Evolutionary conservation across 2,329 filamentous ascomycete genomes (phyloP).

Genomic region (Neoscytalidium dimidiatum): DNA sequence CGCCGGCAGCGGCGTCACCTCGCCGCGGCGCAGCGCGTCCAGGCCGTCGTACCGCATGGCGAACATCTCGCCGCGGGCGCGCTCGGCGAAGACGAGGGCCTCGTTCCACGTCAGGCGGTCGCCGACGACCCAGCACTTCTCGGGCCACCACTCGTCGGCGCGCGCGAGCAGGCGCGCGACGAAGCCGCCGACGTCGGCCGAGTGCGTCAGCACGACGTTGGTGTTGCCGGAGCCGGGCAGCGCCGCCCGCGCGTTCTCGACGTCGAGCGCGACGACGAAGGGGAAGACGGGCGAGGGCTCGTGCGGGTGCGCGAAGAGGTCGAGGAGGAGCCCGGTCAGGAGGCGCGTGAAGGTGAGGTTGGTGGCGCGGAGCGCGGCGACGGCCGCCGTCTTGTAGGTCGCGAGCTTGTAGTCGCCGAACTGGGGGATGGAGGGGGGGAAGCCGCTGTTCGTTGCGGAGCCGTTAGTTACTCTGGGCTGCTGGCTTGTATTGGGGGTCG

Average conservation of each 20-base stretch:
- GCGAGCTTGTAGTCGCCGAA: neutral
- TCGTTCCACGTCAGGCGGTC: conserved; percentile 18
- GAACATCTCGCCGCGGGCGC: conserved; percentile 6
- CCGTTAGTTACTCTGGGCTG: no score
- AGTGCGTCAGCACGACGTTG: conserved; percentile 3
- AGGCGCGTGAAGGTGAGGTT: conserved; percentile 1
- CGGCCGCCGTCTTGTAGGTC: neutral
- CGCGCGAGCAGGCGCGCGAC: neutral
- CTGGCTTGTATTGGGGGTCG: no score
- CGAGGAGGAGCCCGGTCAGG: conserved; percentile 2
- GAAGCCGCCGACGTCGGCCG: conserved; percentile 3
- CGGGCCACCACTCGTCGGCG: neutral
- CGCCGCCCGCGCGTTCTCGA: conserved; percentile 8
- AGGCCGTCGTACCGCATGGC: neutral
- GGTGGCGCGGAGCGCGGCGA: neutral
- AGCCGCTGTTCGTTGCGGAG: no score
- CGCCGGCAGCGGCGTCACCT: conserved; percentile 2
- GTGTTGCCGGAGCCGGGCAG: conserved; percentile 13
- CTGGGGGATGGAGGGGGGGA: neutral
- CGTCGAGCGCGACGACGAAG: neutral
- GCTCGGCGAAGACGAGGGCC: conserved; percentile 3
- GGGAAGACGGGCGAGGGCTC: neutral
- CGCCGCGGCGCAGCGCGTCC: neutral
- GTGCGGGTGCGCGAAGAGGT: conserved; percentile 6
- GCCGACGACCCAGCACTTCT: conserved; percentile 3